These are phyloP conservation scores for Eleusine coracana DNA, from an alignment of 176 grass and related monocot genomes.

Conservation along the genomic window DNA sequence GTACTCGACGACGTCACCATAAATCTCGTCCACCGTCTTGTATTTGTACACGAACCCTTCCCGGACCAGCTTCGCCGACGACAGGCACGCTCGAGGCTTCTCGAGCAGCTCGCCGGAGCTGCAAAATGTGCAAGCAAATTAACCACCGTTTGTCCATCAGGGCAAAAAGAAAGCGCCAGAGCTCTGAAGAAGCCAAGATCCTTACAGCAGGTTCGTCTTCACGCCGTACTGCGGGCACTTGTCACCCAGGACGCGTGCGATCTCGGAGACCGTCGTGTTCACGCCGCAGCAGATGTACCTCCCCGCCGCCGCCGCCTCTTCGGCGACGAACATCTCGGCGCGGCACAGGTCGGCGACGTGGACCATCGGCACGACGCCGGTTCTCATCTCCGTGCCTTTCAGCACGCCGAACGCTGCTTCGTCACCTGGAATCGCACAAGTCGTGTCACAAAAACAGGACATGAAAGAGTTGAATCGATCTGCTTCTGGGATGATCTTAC, in stretches of 20 bases:
- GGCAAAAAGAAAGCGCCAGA: not conserved
- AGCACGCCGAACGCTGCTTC: constrained; percentile 31
- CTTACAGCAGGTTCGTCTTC: constrained; percentile 14
- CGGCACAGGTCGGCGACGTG: constrained; percentile 71
- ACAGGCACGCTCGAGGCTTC: constrained; percentile 48
- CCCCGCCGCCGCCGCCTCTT: constrained; percentile 34
- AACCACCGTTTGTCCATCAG: not conserved
- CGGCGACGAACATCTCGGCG: constrained; percentile 59
- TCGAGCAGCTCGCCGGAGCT: constrained; percentile 45
- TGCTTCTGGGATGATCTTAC: too few species aligned
- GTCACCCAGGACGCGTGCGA: constrained; percentile 37
- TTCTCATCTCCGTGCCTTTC: not conserved
- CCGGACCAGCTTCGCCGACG: constrained; percentile 54
- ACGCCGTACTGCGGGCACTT: constrained; percentile 58
- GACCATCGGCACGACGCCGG: not conserved
- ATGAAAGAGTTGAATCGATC: too few species aligned
- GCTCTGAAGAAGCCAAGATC: too few species aligned
- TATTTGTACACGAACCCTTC: constrained; percentile 64
- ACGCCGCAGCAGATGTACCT: constrained; percentile 56
- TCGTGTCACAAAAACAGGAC: too few species aligned
- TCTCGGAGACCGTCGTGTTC: constrained; percentile 45
- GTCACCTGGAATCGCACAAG: constrained; percentile 35
- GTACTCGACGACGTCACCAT: constrained; percentile 45
- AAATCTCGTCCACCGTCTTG: constrained; percentile 53
- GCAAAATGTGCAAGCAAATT: not conserved